These are phyloP conservation scores for Aspergillus cejpii DNA, from an alignment of 2,329 filamentous ascomycete genomes.

Conservation along the genomic window DNA sequence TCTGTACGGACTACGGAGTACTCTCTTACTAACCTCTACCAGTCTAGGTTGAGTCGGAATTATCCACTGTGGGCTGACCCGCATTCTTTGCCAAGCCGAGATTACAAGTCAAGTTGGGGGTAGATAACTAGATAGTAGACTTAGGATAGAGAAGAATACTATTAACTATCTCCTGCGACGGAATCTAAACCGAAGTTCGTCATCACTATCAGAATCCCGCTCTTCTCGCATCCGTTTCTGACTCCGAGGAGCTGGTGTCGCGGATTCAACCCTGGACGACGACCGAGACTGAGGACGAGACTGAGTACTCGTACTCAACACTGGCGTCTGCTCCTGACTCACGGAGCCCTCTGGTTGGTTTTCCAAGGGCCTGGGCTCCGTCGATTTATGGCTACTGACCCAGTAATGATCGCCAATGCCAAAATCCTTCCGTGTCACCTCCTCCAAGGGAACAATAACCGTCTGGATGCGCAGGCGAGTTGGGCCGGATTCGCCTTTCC, in stretches of 20 bases:
- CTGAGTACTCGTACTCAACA: conserved; percentile 9
- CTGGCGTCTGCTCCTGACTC: conserved; percentile 5
- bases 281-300: conserved; percentile 12
- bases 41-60: not conserved
- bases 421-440: conserved; percentile 63
- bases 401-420: conserved; percentile 73
- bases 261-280: conserved; percentile 18
- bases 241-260: conserved; percentile 15
- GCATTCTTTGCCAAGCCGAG: not conserved
- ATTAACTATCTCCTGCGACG: conserved; percentile 42
- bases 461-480: conserved; percentile 43
- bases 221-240: conserved; percentile 33
- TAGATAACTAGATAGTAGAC: too few species aligned
- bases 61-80: not conserved
- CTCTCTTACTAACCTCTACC: too few species aligned
- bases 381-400: conserved; percentile 40
- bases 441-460: conserved; percentile 64
- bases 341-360: conserved; percentile 15
- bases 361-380: conserved; percentile 18
- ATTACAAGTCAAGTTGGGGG: too few species aligned
- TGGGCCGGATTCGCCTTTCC: conserved; percentile 29
- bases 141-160: too few species aligned
- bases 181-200: conserved; percentile 52
- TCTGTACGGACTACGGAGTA: too few species aligned
- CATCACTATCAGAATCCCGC: conserved; percentile 51